These are phyloP conservation scores for Closterium sp. DNA, from an alignment of 139 green algal species.

Conservation along the genomic window DNA sequence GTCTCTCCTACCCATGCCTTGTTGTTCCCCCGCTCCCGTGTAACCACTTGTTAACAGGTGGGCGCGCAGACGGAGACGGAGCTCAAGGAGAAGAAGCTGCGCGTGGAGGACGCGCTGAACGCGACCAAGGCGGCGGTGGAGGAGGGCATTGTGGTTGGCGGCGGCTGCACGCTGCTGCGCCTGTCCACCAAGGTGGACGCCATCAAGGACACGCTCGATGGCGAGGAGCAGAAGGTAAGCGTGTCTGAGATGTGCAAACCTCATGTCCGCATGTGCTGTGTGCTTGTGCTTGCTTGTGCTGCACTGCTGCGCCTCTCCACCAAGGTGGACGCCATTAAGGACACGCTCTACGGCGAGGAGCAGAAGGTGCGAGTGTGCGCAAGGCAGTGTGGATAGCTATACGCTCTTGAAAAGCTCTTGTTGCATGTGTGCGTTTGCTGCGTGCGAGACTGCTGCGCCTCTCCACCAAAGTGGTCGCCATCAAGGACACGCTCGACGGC, in stretches of 20 bases:
- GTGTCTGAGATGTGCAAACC: too few relatives aligned
- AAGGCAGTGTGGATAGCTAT: too few relatives aligned
- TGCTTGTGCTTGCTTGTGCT: too few relatives aligned
- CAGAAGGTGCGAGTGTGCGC: conserved; percentile 76
- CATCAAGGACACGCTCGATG: conserved; percentile 77
- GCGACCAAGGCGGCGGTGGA: conserved; percentile 98
- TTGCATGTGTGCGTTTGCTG: too few relatives aligned
- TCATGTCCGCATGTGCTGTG: too few relatives aligned
- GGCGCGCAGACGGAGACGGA: conserved; percentile 99
- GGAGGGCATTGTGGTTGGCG: conserved; percentile 98
- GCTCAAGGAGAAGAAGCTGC: conserved; percentile 99
- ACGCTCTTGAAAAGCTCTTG: too few relatives aligned
- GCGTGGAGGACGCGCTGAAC: conserved; percentile 99
- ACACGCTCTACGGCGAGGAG: conserved; percentile 84
- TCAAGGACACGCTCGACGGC: conserved; percentile 79
- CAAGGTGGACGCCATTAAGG: conserved; percentile 83
- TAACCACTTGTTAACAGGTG: conserved; percentile 75
- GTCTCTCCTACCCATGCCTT: too few relatives aligned
- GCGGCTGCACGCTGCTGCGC: conserved; percentile 95
- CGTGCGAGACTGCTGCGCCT: conserved; percentile 97
- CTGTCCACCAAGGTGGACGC: conserved; percentile 79
- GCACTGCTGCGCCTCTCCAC: conserved; percentile 86
- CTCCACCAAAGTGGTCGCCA: conserved; percentile 73
- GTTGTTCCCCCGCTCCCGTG: too few relatives aligned
- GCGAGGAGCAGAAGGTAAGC: conserved; percentile 84